A percentile compares a stretch with the other conserved stretches of the same genome.
Conservation (phyloP, 495 filamentous ascomycete species). For the Thermochaetoides thermophila region DNA sequence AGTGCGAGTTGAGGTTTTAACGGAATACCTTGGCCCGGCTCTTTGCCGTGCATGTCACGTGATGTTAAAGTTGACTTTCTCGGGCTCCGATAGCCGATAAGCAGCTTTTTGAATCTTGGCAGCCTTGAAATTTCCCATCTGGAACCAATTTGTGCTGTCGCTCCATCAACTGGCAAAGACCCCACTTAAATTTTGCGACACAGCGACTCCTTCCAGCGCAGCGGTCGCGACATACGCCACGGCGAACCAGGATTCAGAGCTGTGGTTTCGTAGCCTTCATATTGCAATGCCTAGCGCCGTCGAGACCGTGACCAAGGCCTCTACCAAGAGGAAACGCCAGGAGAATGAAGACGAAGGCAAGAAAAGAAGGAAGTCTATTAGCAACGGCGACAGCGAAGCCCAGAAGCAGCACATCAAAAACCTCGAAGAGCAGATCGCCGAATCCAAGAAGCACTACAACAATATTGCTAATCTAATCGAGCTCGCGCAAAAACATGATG, state of each 20-base stretch:
- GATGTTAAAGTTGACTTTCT: slow-evolving; percentile 2
- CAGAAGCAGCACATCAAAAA: slow-evolving; percentile 43
- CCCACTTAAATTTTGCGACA: slow-evolving; percentile 1
- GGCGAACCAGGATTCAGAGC: no score
- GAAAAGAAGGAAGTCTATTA: slow-evolving; percentile 33
- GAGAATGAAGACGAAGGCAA: slow-evolving; percentile 30
- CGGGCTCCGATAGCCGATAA: not conserved
- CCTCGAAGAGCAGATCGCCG: slow-evolving; percentile 63
- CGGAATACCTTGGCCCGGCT: slow-evolving; percentile 20
- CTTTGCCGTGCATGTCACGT: slow-evolving; percentile 22
- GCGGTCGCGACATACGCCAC: no score
- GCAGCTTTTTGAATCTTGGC: not conserved
- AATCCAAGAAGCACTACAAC: slow-evolving; percentile 84
- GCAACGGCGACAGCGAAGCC: slow-evolving; percentile 24
- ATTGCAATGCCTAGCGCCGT: slow-evolving; percentile 18
- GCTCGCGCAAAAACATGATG: slow-evolving; percentile 31
- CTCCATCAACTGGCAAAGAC: not conserved
- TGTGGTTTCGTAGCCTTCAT: no score
- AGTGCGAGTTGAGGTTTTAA: slow-evolving; percentile 38
- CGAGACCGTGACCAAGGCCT: slow-evolving; percentile 11
- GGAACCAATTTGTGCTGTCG: not conserved
- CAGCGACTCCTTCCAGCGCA: no score
- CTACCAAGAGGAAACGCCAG: slow-evolving; percentile 32
- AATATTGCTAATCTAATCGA: slow-evolving; percentile 65
- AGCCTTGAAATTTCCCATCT: no score